phyloP scores from a whole-genome alignment of 441 rosid species.

The Isatis lusitanica region DNA sequence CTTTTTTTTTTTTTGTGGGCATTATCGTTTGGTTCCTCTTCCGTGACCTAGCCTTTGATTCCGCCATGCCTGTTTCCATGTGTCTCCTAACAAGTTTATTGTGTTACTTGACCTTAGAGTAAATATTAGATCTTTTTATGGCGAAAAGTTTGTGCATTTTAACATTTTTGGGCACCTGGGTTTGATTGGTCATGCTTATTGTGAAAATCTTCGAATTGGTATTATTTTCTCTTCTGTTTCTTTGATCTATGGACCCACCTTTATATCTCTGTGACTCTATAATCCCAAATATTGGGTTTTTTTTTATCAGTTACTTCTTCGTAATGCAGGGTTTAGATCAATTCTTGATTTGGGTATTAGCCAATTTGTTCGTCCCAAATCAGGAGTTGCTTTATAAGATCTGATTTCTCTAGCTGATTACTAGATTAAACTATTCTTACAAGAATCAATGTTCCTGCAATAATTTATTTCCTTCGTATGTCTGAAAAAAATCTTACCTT shows the following conservation, averaged over 20 bases:
- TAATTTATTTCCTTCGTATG: background rate
- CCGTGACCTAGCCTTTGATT: conserved; percentile 38
- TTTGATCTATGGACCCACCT: conserved; percentile 56
- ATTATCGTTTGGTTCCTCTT: conserved; percentile 34
- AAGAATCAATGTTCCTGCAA: conserved; percentile 9
- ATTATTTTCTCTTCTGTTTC: conserved; percentile 23
- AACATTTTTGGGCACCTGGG: conserved; percentile 38
- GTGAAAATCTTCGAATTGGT: conserved; percentile 32
- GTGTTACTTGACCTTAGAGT: conserved; percentile 21
- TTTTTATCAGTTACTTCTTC: conserved; percentile 12
- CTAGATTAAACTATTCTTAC: background rate
- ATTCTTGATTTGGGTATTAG: conserved; percentile 31
- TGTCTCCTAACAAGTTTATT: conserved; percentile 35
- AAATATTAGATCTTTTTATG: conserved; percentile 19
- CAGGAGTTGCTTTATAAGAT: conserved; percentile 9
- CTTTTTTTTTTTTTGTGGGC: conserved; percentile 7
- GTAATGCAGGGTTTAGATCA: conserved; percentile 39
- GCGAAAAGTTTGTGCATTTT: conserved; percentile 24
- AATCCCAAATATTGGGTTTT: background rate
- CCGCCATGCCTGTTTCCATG: conserved; percentile 36
- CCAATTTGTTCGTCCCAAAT: conserved; percentile 31
- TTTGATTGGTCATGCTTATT: conserved; percentile 27
- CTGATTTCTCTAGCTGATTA: conserved; percentile 3
- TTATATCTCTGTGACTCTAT: conserved; percentile 7
- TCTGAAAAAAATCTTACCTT: conserved; percentile 9